phyloP scores from a whole-genome alignment of 2,329 filamentous ascomycete genomes.

The Talaromyces sp. region DNA sequence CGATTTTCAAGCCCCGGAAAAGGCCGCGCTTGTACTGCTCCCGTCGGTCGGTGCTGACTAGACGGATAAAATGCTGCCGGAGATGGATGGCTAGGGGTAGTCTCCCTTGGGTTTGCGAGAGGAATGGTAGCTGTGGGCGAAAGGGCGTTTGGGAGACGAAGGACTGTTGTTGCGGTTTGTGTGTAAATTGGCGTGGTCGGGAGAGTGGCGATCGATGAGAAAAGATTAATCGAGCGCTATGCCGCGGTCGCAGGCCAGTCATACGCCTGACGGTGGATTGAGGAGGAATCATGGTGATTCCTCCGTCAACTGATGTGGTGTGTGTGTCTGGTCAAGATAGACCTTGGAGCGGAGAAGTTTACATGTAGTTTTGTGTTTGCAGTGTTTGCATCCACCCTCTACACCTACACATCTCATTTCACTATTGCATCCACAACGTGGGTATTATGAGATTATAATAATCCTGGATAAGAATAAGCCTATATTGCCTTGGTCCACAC shows the following conservation, averaged over 20 bases:
- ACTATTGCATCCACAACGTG: not conserved
- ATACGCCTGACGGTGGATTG: slow-evolving; percentile 33
- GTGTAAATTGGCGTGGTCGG: slow-evolving; percentile 51
- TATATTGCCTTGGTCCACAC: slow-evolving; percentile 48
- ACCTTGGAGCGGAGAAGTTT: not conserved
- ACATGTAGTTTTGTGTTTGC: slow-evolving; percentile 9
- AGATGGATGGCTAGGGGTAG: slow-evolving; percentile 45
- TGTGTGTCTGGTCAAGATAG: not conserved
- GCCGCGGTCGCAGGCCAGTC: slow-evolving; percentile 29
- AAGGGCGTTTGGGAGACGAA: slow-evolving; percentile 45
- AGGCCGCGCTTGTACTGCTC: slow-evolving; percentile 41
- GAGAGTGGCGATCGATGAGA: slow-evolving; percentile 13
- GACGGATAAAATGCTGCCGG: slow-evolving; percentile 55
- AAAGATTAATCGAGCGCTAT: slow-evolving; percentile 13
- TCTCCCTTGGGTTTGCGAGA: slow-evolving; percentile 35
- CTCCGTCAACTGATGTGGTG: not conserved
- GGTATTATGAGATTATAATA: not conserved
- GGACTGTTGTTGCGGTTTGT: slow-evolving; percentile 48
- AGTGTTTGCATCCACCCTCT: slow-evolving; percentile 15
- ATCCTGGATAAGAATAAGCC: slow-evolving; percentile 13
- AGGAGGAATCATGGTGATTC: slow-evolving; percentile 26
- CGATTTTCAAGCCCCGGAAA: slow-evolving; percentile 63
- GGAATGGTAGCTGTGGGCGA: slow-evolving; percentile 61
- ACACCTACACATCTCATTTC: not conserved
- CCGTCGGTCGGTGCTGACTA: slow-evolving; percentile 69